A percentile compares a stretch with the other conserved stretches of the same genome.
phyloP scores from a whole-genome alignment of 2,329 filamentous ascomycete species.

The Stylonectria norvegica region DNA sequence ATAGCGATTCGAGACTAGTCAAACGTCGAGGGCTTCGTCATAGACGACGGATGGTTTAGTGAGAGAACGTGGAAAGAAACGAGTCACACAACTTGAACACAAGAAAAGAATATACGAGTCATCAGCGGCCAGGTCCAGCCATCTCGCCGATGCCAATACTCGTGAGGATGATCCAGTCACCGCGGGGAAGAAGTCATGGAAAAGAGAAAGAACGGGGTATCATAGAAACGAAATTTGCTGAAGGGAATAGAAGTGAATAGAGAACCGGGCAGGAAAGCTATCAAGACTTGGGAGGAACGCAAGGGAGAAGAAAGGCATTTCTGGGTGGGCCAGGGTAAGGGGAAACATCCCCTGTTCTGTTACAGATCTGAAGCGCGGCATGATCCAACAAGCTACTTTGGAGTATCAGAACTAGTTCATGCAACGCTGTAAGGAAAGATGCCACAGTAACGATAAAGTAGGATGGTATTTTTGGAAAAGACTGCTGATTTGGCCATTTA shows the following conservation, averaged over 20 bases:
- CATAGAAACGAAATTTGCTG: constrained; percentile 12
- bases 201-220: background rate
- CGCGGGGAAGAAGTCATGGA: constrained; percentile 5
- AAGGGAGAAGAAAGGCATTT: too few species aligned
- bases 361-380: constrained; percentile 47
- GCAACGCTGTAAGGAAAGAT: constrained; percentile 4
- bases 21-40: too few species aligned
- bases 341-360: constrained; percentile 39
- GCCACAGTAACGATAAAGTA: too few species aligned
- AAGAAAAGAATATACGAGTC: too few species aligned
- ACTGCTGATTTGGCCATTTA: too few species aligned
- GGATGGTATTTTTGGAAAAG: too few species aligned
- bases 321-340: constrained; percentile 22
- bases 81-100: too few species aligned
- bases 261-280: background rate
- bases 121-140: too few species aligned
- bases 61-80: too few species aligned
- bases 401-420: constrained; percentile 12
- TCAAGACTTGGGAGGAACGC: background rate
- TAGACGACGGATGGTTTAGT: too few species aligned
- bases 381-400: constrained; percentile 22
- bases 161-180: constrained; percentile 27
- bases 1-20: too few species aligned
- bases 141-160: constrained; percentile 22
- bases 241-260: constrained; percentile 4